Percentiles rank a stretch among this genome's conserved stretches.
Evolutionary conservation across 352 stramenopile genomes (phyloP).

Genomic region (Proteromonas lacertae): DNA sequence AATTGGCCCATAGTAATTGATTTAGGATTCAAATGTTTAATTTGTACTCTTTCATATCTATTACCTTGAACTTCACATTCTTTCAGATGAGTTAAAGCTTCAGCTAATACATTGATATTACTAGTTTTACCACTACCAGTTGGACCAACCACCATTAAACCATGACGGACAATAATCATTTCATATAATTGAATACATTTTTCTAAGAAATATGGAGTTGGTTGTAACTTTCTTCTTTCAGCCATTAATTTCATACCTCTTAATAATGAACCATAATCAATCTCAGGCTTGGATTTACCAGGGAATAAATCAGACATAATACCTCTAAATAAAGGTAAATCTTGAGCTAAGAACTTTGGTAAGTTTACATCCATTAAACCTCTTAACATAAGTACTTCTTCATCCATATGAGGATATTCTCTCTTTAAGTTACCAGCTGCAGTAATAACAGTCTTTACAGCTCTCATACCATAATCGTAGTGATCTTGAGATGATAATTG

Average conservation of each 20-base stretch:
- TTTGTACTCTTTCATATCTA: conserved; percentile 34
- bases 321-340: conserved; percentile 61
- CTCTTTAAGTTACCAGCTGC: conserved; percentile 67
- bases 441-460: conserved; percentile 70
- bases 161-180: conserved; percentile 61
- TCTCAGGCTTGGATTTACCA: conserved; percentile 32
- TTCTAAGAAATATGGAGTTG: conserved; percentile 49
- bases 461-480: conserved; percentile 80
- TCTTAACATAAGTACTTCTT: conserved; percentile 53
- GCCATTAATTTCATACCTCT: conserved; percentile 39
- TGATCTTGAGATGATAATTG: conserved; percentile 65
- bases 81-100: conserved; percentile 43
- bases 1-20: conserved; percentile 75
- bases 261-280: conserved; percentile 38
- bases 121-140: conserved; percentile 55
- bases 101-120: conserved; percentile 33
- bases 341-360: conserved; percentile 67
- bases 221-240: conserved; percentile 31
- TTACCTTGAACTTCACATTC: conserved; percentile 15
- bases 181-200: conserved; percentile 73
- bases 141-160: conserved; percentile 64
- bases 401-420: conserved; percentile 50
- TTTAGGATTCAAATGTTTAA: conserved; percentile 61
- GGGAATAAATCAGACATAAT: conserved; percentile 73
- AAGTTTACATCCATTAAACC: conserved; percentile 69